Conservation (phyloP, 371 early-diverging fungal genomes). For the Lichtheimia ornata region DNA sequence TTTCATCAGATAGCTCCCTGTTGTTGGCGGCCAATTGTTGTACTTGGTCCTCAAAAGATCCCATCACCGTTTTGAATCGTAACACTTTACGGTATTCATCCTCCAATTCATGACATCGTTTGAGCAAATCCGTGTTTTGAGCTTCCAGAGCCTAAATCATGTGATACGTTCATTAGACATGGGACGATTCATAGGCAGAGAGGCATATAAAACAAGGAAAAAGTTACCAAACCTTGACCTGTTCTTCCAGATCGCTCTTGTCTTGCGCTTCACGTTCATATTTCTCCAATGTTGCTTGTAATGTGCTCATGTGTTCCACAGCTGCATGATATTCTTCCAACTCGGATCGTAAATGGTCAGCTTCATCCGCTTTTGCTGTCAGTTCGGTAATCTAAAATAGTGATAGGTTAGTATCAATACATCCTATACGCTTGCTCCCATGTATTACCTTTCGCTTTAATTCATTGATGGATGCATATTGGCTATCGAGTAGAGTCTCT, state of each 20-base stretch:
- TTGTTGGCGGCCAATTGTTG: constrained; percentile 71
- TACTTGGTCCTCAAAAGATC: constrained; percentile 85
- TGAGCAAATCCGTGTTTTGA: constrained; percentile 69
- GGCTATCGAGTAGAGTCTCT: constrained; percentile 62
- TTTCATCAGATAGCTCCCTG: constrained; percentile 64
- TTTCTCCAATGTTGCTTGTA: constrained; percentile 88
- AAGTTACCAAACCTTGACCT: constrained; percentile 62
- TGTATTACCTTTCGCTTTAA: constrained; percentile 62
- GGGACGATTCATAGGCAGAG: no score
- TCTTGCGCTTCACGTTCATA: constrained; percentile 94
- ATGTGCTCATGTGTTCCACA: constrained; percentile 83
- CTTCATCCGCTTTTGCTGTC: constrained; percentile 73
- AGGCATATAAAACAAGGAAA: no score
- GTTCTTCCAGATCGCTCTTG: constrained; percentile 73
- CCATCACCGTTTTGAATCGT: constrained; percentile 78
- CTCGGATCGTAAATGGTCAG: constrained; percentile 73
- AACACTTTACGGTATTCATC: constrained; percentile 85
- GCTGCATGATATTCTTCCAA: constrained; percentile 85
- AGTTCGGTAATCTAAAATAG: constrained; percentile 60
- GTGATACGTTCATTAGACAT: no score
- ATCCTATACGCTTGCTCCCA: constrained; percentile 1
- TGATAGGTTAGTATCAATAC: neutral
- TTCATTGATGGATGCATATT: constrained; percentile 64
- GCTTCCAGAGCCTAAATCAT: constrained; percentile 70
- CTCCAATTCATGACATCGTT: constrained; percentile 77